A percentile compares a stretch with the other conserved stretches of the same genome.
These are phyloP conservation scores for Salix purpurea DNA, from an alignment of 345 rosid species.

Conservation along the genomic window DNA sequence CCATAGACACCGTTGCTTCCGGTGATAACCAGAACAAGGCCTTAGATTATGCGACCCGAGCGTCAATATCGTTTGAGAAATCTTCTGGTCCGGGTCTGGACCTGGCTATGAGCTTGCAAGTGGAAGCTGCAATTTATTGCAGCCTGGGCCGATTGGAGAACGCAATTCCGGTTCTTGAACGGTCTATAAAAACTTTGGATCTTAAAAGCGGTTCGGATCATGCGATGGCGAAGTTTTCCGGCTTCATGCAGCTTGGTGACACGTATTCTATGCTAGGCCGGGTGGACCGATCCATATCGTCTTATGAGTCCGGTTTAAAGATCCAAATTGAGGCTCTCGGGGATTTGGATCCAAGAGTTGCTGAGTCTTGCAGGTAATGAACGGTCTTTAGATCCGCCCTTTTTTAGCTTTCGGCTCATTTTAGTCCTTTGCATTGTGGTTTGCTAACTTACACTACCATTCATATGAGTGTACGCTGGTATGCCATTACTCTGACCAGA, in stretches of 20 bases:
- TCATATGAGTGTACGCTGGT: background rate
- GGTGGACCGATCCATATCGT: constrained; percentile 37
- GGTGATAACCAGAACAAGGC: constrained; percentile 31
- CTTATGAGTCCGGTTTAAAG: constrained; percentile 39
- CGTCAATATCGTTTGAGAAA: constrained; percentile 36
- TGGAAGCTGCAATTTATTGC: constrained; percentile 40
- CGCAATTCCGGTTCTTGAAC: constrained; percentile 44
- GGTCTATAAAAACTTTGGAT: constrained; percentile 32
- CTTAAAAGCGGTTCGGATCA: constrained; percentile 25
- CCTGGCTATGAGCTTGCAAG: constrained; percentile 42
- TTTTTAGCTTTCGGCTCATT: background rate
- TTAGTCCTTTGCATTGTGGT: background rate
- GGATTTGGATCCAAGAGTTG: constrained; percentile 38
- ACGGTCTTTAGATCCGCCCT: background rate
- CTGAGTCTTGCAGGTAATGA: constrained; percentile 40
- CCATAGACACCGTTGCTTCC: constrained; percentile 26
- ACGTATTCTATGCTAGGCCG: constrained; percentile 45
- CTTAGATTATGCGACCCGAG: constrained; percentile 37
- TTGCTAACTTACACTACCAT: background rate
- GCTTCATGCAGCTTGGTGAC: constrained; percentile 53
- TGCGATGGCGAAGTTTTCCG: constrained; percentile 48
- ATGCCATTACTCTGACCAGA: background rate
- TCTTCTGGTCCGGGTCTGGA: constrained; percentile 32
- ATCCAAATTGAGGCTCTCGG: constrained; percentile 47
- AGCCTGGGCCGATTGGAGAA: constrained; percentile 40